Evolutionary conservation across 192 early-diverging fungal genomes (phyloP).

Genomic region (Entrophospora sp.): DNA sequence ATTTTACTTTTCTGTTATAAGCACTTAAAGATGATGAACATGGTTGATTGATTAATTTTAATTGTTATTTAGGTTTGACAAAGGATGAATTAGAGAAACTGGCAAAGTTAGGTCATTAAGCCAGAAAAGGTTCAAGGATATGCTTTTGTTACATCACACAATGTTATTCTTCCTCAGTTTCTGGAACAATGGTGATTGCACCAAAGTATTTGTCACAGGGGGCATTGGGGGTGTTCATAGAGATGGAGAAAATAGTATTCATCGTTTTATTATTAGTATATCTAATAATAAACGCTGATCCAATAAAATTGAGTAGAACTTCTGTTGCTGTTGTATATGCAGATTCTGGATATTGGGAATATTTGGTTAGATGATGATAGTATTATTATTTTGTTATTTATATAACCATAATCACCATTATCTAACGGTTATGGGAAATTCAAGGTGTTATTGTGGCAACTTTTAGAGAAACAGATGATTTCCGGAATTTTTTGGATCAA

Average conservation of each 20-base stretch:
- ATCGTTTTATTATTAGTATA: not conserved
- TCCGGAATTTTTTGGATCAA: conserved; percentile 85
- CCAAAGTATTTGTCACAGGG: conserved; percentile 89
- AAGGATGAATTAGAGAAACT: conserved; percentile 51
- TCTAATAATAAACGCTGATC: conserved; percentile 66
- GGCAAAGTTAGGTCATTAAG: conserved; percentile 48
- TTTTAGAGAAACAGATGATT: conserved; percentile 51
- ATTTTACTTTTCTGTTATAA: no score
- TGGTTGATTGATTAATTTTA: no score
- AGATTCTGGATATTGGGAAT: conserved; percentile 88
- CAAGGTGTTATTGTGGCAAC: conserved; percentile 89
- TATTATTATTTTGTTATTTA: not conserved
- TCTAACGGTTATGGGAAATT: conserved; percentile 50
- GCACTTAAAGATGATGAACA: no score
- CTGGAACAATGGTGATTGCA: conserved; percentile 85
- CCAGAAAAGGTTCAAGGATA: conserved; percentile 76
- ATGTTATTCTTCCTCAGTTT: conserved; percentile 63
- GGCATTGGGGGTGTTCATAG: conserved; percentile 94
- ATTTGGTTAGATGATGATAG: conserved; percentile 34
- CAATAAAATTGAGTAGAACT: conserved; percentile 81
- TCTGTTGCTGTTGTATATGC: conserved; percentile 94
- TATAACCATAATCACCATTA: not conserved
- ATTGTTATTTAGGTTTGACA: conserved; percentile 40
- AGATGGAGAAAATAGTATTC: conserved; percentile 55
- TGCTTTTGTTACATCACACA: conserved; percentile 62